Base-by-base conservation (phyloP, 257 asterid species). In the Perilla frutescens region DNA sequence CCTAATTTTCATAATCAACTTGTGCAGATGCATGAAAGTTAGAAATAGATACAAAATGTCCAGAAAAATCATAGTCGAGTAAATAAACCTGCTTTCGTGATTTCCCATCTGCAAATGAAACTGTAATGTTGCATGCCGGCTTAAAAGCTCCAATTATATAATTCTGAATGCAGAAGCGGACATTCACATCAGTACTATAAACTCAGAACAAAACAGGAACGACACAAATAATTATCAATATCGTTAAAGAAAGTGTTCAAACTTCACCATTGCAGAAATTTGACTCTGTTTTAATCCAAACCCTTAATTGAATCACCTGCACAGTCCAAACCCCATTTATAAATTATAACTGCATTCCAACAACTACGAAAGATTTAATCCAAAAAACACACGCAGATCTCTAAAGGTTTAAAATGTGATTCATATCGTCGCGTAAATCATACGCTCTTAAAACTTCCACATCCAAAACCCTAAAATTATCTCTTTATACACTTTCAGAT, bases 101-200 rank as follows among this genome's bases (percentile, higher is more conserved):
- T 78, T 91, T 91, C 61, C 88, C 96, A 80, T 91, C 97, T 0
- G 93, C 62, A 73, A 91, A 88, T 7, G 90, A 72, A 62, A 89
- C 70, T 26, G 89, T 81, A 84, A 91, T 66, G 78, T 81, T 78
- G 90, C 97, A 89, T 56, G 91, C 91, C 4, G 96, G 93, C 86
- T 91, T 88, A 77, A 91, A 89, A 39, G 96, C 97, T 58, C 97
- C 97, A 66, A 91, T 81, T 70, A 91, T 84, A 79, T 77, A 91
- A 84, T 91, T 91, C 97, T 91, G 89, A 37, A 47, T 51, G 50
- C 61, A 62, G 34, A 66, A 61, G n/a, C 14, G 4, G 56, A 62
- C n/a, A 67, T 61, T 66, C 51, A 62, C 62, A 15, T 62, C 63
- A 55, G 13, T 8, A 60, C 60, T 15, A 43, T 7, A 50, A 32